Evolutionary conservation across 2,329 filamentous ascomycete genomes (phyloP).

Genomic region (Delphinella strobiligena): DNA sequence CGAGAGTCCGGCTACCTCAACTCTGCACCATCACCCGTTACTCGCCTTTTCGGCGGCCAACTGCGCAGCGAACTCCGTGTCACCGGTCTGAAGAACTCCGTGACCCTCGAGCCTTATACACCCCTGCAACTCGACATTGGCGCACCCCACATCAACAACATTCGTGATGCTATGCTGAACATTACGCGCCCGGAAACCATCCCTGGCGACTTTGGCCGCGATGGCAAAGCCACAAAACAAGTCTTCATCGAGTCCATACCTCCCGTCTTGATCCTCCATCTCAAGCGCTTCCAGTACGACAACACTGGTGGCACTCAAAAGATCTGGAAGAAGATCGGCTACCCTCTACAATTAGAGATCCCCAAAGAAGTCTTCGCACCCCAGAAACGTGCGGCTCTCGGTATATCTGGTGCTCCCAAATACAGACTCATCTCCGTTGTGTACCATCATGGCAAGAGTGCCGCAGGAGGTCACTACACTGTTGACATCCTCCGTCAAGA

Average conservation of each 20-base stretch:
- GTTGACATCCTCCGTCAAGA: constrained; percentile 94
- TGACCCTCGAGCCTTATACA: constrained; percentile 88
- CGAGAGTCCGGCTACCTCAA: constrained; percentile 58
- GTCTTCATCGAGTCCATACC: constrained; percentile 87
- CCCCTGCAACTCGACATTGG: constrained; percentile 92
- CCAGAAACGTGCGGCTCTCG: constrained; percentile 54
- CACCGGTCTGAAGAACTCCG: constrained; percentile 75
- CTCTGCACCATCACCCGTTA: constrained; percentile 59
- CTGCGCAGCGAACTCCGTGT: constrained; percentile 81
- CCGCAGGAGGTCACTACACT: constrained; percentile 91
- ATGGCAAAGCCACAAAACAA: constrained; percentile 67
- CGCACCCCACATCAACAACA: constrained; percentile 73
- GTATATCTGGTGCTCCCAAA: constrained; percentile 58
- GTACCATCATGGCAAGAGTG: constrained; percentile 96
- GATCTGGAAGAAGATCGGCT: constrained; percentile 97
- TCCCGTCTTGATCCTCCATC: constrained; percentile 81
- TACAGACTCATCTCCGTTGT: constrained; percentile 84
- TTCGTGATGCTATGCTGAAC: constrained; percentile 77
- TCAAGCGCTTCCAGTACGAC: constrained; percentile 97
- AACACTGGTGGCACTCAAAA: constrained; percentile 81
- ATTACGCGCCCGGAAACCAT: constrained; percentile 75
- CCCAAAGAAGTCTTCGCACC: constrained; percentile 79
- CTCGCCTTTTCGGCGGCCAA: constrained; percentile 87
- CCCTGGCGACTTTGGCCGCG: constrained; percentile 55
- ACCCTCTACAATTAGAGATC: constrained; percentile 87